Conservation (phyloP, 2,329 filamentous ascomycete genomes). For the Parasarocladium wereldwijsianum region DNA sequence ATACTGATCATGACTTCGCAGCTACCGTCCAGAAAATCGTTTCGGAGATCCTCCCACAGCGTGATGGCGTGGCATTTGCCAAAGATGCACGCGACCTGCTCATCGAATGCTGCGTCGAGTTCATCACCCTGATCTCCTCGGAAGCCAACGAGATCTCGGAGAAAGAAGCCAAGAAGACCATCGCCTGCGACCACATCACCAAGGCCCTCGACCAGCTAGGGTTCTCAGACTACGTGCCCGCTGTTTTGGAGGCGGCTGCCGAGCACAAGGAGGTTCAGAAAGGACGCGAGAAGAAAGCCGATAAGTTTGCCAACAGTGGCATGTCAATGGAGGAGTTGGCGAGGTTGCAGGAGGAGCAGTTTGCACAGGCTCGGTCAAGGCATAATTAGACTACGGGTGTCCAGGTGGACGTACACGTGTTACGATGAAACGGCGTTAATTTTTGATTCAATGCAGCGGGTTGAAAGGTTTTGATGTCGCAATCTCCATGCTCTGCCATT, state of each 20-base stretch:
- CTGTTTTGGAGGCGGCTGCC: constrained; percentile 72
- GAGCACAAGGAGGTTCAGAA: constrained; percentile 90
- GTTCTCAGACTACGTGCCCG: constrained; percentile 81
- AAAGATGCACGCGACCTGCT: constrained; percentile 91
- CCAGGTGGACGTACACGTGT: too few species aligned
- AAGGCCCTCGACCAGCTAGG: constrained; percentile 86
- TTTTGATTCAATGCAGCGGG: too few species aligned
- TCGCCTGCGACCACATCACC: constrained; percentile 94
- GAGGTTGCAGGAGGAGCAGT: constrained; percentile 79
- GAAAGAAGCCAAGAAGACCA: constrained; percentile 98
- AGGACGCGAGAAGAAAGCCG: constrained; percentile 90
- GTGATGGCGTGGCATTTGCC: constrained; percentile 67
- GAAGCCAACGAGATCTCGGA: constrained; percentile 98
- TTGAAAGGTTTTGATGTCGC: too few species aligned
- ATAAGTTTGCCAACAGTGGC: constrained; percentile 91
- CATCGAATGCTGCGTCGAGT: constrained; percentile 98
- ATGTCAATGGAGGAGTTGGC: constrained; percentile 83
- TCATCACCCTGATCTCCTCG: constrained; percentile 95
- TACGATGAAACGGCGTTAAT: too few species aligned
- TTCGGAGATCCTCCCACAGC: constrained; percentile 73
- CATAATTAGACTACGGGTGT: constrained; percentile 14
- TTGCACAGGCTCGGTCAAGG: constrained; percentile 50
- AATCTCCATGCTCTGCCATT: too few species aligned
- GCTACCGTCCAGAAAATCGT: constrained; percentile 76
- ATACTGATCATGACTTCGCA: constrained; percentile 19